A percentile compares a stretch with the other conserved stretches of the same genome.
phyloP scores from a whole-genome alignment of 2,329 filamentous ascomycete genomes.

The Tolypocladium cylindrosporum region DNA sequence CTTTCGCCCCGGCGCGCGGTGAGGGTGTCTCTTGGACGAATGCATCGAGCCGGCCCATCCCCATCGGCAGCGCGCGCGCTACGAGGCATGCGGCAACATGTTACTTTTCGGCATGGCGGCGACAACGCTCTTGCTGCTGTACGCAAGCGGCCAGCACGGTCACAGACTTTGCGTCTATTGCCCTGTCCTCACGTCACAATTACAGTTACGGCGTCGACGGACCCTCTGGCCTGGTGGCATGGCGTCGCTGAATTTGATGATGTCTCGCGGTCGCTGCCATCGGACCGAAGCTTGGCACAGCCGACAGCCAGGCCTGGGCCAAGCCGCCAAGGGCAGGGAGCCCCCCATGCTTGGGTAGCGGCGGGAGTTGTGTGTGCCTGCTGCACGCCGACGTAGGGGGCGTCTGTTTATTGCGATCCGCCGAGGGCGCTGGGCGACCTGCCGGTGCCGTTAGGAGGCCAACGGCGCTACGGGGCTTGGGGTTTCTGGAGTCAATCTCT shows the following conservation, averaged over 20 bases:
- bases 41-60: background rate
- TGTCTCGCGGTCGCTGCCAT: background rate
- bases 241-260: background rate
- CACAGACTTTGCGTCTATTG: background rate
- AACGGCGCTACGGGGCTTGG: background rate
- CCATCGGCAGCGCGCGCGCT: background rate
- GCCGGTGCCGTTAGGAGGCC: background rate
- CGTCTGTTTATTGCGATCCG: background rate
- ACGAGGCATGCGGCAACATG: background rate
- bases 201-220: background rate
- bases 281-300: background rate
- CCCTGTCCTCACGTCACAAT: background rate
- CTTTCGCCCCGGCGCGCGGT: background rate
- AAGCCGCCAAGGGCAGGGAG: background rate
- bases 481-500: background rate
- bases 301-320: background rate
- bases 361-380: background rate
- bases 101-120: background rate
- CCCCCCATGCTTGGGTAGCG: background rate
- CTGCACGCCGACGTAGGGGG: background rate
- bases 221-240: background rate
- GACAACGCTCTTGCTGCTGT: background rate
- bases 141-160: background rate
- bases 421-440: background rate
- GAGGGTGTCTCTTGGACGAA: background rate